Percentiles rank a stretch among this genome's conserved stretches.
Conservation (phyloP, 2,329 filamentous ascomycete species). For the Nemania sp. region DNA sequence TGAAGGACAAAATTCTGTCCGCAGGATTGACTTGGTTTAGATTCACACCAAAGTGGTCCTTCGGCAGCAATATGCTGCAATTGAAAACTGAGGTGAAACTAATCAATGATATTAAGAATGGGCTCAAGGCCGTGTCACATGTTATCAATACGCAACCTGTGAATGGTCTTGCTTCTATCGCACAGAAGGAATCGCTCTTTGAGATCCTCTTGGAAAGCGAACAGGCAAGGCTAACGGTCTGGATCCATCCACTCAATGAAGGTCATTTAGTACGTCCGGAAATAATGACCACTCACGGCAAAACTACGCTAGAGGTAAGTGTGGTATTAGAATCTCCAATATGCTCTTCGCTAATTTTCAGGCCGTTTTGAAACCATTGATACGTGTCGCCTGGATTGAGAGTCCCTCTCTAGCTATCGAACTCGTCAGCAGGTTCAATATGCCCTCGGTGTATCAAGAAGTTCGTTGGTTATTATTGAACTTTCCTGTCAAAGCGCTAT, state of each 20-base stretch:
- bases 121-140: slow-evolving; percentile 65
- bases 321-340: not conserved
- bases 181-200: slow-evolving; percentile 82
- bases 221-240: slow-evolving; percentile 79
- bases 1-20: slow-evolving; percentile 88
- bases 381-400: slow-evolving; percentile 86
- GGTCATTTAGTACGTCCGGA: slow-evolving; percentile 46
- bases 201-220: slow-evolving; percentile 82
- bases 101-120: slow-evolving; percentile 71
- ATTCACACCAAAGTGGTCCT: slow-evolving; percentile 84
- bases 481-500: slow-evolving; percentile 79
- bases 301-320: slow-evolving; percentile 47
- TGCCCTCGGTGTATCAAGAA: slow-evolving; percentile 70
- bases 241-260: slow-evolving; percentile 80
- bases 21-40: slow-evolving; percentile 89
- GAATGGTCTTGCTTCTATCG: slow-evolving; percentile 66
- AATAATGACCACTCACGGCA: slow-evolving; percentile 46
- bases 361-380: slow-evolving; percentile 62
- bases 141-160: slow-evolving; percentile 56
- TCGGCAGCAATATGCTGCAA: slow-evolving; percentile 90
- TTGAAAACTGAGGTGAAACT: slow-evolving; percentile 89
- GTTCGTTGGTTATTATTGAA: slow-evolving; percentile 79
- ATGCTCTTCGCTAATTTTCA: slow-evolving; percentile 35
- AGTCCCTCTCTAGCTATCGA: slow-evolving; percentile 86
- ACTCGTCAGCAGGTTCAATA: slow-evolving; percentile 77